phyloP scores from a whole-genome alignment of 345 rosid species.

The Mangifera indica region DNA sequence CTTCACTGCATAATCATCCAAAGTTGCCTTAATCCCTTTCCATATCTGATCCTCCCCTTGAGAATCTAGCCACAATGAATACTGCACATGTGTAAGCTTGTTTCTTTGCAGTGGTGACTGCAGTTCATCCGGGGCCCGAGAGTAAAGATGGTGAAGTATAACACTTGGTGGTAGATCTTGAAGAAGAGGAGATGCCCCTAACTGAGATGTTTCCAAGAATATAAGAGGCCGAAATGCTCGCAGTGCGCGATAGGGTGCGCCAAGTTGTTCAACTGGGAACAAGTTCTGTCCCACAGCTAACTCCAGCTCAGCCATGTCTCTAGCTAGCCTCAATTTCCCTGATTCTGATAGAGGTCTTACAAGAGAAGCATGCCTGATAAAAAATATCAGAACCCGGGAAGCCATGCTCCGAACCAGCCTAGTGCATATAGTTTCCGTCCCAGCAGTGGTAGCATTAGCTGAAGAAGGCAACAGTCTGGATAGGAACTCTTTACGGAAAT shows the following conservation, averaged over 20 bases:
- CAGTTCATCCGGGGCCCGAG: constrained; percentile 88
- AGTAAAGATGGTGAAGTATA: constrained; percentile 86
- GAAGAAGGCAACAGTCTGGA: constrained; percentile 78
- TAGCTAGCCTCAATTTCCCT: constrained; percentile 93
- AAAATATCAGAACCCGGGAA: constrained; percentile 80
- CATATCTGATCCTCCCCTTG: constrained; percentile 98
- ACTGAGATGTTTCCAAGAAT: constrained; percentile 86
- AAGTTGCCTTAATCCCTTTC: constrained; percentile 93
- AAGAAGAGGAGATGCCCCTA: constrained; percentile 78
- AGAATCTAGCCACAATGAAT: constrained; percentile 93
- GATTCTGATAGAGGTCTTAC: constrained; percentile 97
- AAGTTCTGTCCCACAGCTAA: constrained; percentile 89
- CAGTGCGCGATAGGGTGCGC: constrained; percentile 91
- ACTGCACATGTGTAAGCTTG: constrained; percentile 72
- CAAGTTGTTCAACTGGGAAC: constrained; percentile 96
- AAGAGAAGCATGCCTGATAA: constrained; percentile 87
- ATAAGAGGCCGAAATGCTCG: constrained; percentile 91
- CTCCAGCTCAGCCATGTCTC: constrained; percentile 99
- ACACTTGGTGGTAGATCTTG: constrained; percentile 88
- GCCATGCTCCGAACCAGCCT: constrained; percentile 87
- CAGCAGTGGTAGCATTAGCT: constrained; percentile 46
- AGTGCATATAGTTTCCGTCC: constrained; percentile 87
- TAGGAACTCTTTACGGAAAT: constrained; percentile 83
- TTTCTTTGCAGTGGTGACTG: constrained; percentile 89
- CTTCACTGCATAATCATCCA: constrained; percentile 84